These are phyloP conservation scores for Tetrastigma voinierianum DNA, from an alignment of 164 flowering plant species.

Conservation along the genomic window DNA sequence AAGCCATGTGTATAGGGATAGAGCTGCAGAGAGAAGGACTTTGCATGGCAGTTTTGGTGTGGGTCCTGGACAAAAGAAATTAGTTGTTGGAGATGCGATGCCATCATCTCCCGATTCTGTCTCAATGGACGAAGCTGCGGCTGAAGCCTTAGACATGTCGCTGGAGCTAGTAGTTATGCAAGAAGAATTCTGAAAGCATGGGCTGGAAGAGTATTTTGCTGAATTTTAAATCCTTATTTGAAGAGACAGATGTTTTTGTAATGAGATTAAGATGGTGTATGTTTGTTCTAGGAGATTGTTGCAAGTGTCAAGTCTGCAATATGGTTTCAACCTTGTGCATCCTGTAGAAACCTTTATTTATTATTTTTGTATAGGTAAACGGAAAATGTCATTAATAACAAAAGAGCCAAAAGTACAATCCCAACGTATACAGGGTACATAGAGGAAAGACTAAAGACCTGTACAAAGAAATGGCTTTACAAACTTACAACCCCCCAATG, in stretches of 20 bases:
- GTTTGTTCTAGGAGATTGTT: too few species aligned
- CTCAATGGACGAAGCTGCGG: constrained; percentile 54
- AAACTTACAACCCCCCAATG: too few species aligned
- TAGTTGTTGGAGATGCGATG: constrained; percentile 13
- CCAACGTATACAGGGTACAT: too few species aligned
- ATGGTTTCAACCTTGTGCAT: too few species aligned
- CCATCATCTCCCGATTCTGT: constrained; percentile 32
- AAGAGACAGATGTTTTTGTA: not conserved
- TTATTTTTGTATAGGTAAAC: too few species aligned
- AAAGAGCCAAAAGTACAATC: too few species aligned
- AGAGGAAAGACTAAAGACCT: too few species aligned
- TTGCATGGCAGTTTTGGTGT: constrained; percentile 86
- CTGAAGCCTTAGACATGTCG: constrained; percentile 70
- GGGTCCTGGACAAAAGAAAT: constrained; percentile 86
- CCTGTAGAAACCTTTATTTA: too few species aligned
- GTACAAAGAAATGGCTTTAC: too few species aligned
- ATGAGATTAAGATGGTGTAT: not conserved
- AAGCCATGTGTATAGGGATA: constrained; percentile 55
- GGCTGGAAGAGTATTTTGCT: constrained; percentile 90
- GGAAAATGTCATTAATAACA: too few species aligned
- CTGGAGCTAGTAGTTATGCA: constrained; percentile 88
- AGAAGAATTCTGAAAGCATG: constrained; percentile 80
- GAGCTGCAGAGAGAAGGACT: constrained; percentile 94
- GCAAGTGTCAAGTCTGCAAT: too few species aligned
- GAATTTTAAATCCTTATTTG: not conserved